Evolutionary conservation across 2,329 filamentous ascomycete species (phyloP).

Genomic region (Colletotrichum simmondsii): DNA sequence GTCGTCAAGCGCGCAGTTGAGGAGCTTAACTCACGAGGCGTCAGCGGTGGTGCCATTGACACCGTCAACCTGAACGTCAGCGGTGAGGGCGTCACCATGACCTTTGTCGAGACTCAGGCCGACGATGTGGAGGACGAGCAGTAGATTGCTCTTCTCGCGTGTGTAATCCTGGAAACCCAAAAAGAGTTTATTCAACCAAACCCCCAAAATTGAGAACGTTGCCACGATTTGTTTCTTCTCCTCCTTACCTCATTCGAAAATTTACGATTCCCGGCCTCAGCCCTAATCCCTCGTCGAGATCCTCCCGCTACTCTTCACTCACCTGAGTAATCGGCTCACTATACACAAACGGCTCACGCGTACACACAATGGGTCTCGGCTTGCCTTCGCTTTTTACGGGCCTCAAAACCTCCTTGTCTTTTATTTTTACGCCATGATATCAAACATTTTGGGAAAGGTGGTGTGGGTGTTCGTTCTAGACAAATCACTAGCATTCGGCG

Average conservation of each 20-base stretch:
- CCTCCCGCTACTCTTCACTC: not conserved
- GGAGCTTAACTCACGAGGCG: conserved; percentile 30
- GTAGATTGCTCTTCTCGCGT: conserved; percentile 27
- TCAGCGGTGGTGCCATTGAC: conserved; percentile 47
- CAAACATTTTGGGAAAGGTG: conserved; percentile 16
- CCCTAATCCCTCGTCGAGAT: conserved; percentile 24
- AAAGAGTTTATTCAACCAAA: not conserved
- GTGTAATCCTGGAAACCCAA: not conserved
- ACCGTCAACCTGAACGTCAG: conserved; percentile 57
- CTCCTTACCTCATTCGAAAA: not conserved
- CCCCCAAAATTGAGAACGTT: not conserved
- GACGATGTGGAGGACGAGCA: conserved; percentile 43
- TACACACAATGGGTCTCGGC: not conserved
- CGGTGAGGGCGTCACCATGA: conserved; percentile 58
- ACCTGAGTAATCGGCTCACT: conserved; percentile 10
- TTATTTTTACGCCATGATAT: conserved; percentile 26
- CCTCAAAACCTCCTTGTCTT: not conserved
- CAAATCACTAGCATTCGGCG: conserved; percentile 22
- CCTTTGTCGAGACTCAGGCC: conserved; percentile 55
- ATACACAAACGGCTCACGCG: not conserved
- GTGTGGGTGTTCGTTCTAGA: conserved; percentile 13
- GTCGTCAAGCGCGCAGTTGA: conserved; percentile 30
- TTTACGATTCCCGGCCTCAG: conserved; percentile 12
- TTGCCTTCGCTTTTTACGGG: not conserved
- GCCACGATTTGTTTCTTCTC: not conserved